These are phyloP conservation scores for Plicaturopsis crispa DNA, from an alignment of 768 basidiomycete genomes.

Conservation along the genomic window DNA sequence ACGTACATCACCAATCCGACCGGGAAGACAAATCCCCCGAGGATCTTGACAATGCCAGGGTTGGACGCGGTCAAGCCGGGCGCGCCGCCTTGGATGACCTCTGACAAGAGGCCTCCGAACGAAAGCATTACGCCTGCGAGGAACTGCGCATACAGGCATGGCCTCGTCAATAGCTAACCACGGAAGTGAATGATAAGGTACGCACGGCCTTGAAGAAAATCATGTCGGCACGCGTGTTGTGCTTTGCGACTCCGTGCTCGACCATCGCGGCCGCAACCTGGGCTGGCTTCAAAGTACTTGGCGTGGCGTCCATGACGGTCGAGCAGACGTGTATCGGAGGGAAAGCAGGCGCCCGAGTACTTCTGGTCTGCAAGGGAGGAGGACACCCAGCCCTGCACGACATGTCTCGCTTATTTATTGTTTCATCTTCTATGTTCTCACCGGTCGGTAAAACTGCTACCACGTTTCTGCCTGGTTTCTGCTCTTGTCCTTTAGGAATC, in stretches of 20 bases:
- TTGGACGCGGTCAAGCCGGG: conserved; percentile 39
- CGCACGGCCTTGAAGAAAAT: conserved; percentile 66
- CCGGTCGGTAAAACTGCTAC: too few species aligned
- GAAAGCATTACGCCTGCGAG: conserved; percentile 68
- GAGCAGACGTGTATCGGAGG: too few species aligned
- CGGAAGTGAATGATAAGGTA: conserved; percentile 3
- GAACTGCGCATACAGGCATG: conserved; percentile 43
- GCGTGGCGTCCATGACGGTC: too few species aligned
- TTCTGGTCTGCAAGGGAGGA: too few species aligned
- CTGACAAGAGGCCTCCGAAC: conserved; percentile 59
- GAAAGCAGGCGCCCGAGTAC: too few species aligned
- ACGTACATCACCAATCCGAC: conserved; percentile 70
- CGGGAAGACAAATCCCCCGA: conserved; percentile 66
- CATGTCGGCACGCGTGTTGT: conserved; percentile 50
- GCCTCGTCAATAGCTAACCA: not conserved
- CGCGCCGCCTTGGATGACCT: conserved; percentile 56
- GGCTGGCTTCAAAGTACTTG: conserved; percentile 48
- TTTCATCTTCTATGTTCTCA: too few species aligned
- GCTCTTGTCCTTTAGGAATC: too few species aligned
- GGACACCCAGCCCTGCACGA: too few species aligned
- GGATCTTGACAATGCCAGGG: conserved; percentile 60
- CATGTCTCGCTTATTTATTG: too few species aligned
- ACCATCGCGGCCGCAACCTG: conserved; percentile 54
- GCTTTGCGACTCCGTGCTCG: conserved; percentile 51
- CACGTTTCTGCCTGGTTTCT: too few species aligned